Conservation (phyloP, 306 rosid species). For the Rosa persica region DNA sequence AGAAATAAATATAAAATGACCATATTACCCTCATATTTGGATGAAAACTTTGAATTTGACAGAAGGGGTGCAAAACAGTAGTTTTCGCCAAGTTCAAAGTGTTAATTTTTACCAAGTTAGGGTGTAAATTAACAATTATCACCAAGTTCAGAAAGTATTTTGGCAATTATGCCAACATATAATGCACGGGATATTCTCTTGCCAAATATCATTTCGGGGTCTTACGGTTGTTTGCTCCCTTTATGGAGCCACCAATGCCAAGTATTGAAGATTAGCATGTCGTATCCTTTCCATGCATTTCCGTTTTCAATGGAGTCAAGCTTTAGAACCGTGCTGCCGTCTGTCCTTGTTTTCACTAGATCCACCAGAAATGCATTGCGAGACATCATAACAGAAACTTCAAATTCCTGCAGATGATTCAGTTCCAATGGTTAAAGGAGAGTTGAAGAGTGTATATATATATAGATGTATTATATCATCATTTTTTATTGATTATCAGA, state of each 20-base stretch:
- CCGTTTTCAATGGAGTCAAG: slow-evolving; percentile 46
- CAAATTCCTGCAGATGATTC: slow-evolving; percentile 29
- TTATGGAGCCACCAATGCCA: slow-evolving; percentile 59
- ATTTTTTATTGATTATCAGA: neutral
- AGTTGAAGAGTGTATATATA: neutral
- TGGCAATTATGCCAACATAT: no score
- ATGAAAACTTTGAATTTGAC: no score
- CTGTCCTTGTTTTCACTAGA: slow-evolving; percentile 28
- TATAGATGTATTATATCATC: no score
- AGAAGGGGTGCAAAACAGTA: no score
- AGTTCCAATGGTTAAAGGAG: neutral
- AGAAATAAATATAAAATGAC: no score
- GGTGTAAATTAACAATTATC: no score
- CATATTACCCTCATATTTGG: no score
- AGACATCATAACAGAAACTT: slow-evolving; percentile 23
- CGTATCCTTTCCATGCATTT: slow-evolving; percentile 39
- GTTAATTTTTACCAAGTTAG: no score
- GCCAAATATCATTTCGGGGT: neutral
- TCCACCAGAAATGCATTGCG: slow-evolving; percentile 47
- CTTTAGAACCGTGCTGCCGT: slow-evolving; percentile 32
- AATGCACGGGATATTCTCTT: no score
- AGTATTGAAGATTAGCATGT: slow-evolving; percentile 43
- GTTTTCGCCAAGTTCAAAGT: no score
- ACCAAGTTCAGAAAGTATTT: no score
- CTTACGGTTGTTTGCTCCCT: slow-evolving; percentile 38